Base-by-base conservation (phyloP, 805 yeast species). In the Nakazawaea ernobii region DNA sequence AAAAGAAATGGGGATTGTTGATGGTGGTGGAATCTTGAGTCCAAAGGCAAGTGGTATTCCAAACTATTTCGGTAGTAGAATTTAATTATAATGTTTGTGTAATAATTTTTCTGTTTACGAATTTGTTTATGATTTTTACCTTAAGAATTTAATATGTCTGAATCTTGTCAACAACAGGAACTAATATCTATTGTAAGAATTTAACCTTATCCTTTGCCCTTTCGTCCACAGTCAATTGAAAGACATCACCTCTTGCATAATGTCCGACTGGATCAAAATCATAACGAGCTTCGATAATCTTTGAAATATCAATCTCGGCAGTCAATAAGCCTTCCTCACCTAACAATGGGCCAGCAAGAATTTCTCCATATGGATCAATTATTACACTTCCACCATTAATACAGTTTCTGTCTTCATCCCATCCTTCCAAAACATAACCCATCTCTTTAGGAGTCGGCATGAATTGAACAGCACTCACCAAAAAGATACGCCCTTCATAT, bases 181-280 rank as follows among this genome's bases (percentile, higher is more conserved):
- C 24, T 20, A 20, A 20, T 32, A 27, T 4, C 6, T 28, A 42
- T n/a, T 35, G n/a, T 32, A 39, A 14, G 30, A 43, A 43, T 13
- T 39, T 32, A 4, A 42, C 49, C 26, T 43, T 42, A 30, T 45
- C 46, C 32, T 56, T 55, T 11, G 61, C 50, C 37, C 59, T 55
- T 53, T 70, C 75, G 48, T 71, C 65, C 10, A 71, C 75, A 1
- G 63, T 64, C 40, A 72, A 52, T 42, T 64, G 62, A 63, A 71
- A 71, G 15, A 72, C 67, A 47, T 72, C 77, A 15, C 67, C 67
- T 56, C 73, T 65, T 7, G 71, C 52, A 52, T 72, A 72, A 51
- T 72, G 77, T 8, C 77, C 77, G 13, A 56, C 59, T 0, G 67
- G 66, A 50, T 71, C 77, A 29, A 70, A 58, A 48, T 71, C 75